Base-by-base conservation (phyloP, 2,329 filamentous ascomycete species). In the Thielaviopsis euricoi region DNA sequence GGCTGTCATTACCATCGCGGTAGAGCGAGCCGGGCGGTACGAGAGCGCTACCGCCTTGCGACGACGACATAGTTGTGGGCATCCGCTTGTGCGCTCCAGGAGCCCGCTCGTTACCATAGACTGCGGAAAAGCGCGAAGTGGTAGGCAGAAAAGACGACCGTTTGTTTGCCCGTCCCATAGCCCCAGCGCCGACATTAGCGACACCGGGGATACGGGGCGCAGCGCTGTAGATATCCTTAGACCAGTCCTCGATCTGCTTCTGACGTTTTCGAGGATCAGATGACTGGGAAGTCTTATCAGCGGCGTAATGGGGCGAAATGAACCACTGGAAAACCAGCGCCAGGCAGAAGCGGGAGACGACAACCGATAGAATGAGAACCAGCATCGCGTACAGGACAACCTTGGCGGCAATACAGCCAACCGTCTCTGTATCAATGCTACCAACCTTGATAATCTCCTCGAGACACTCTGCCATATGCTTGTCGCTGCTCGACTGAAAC, bases 241-340 rank as follows among this genome's bases (percentile, higher is more conserved):
- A 86, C 93, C 93, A 98, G 65, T 96, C 91, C 70, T 98, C 93
- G 63, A 98, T 98, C 72, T 97, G 89, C 64, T 86, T 83, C 64
- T 90, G 86, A 60, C 93, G 83, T 71, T 90, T 86, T 69, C 91
- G 89, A 63, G 84, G 81, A 68, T 93, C 82, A 5, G 84, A 82
- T 17, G 82, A 82, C 69, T 95, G 85, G 2, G 88, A 91, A 0
- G 91, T 95, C 71, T 88, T 95, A 53, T 79, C 73, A 0, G 91
- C 88, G 3, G 85, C 90, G 67, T 91, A 97, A 62, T 84, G 85
- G 64, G 85, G 84, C 68, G 87, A 86, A 63, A 97, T 76, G 71
- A 98, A 95, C 94, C 94, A 98, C 67, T 96, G 89, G 74, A 98
- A 98, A 60, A 91, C 71, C 51, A 97, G 68, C 12, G 93, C 93